A percentile compares a stretch with the other conserved stretches of the same genome.
Conservation (phyloP, 2,329 filamentous ascomycete genomes). For the Trichoderma sp. region DNA sequence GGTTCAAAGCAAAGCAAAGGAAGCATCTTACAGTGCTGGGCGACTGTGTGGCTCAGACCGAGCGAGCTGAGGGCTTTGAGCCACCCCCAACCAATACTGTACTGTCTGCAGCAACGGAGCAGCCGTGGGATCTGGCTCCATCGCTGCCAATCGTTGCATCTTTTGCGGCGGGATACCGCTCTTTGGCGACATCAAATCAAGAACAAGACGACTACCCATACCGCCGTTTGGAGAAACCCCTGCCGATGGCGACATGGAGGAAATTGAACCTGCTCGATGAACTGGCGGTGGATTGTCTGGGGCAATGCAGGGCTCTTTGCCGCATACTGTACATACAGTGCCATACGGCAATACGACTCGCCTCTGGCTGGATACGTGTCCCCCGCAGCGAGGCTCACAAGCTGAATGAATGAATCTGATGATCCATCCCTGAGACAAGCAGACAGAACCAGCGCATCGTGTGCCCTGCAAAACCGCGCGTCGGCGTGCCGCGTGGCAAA, state of each 20-base stretch:
- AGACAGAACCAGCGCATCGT: constrained; percentile 8
- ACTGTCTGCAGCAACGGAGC: not conserved
- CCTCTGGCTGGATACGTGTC: not conserved
- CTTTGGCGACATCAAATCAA: not conserved
- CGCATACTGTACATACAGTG: not conserved
- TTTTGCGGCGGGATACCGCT: not conserved
- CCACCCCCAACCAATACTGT: constrained; percentile 12
- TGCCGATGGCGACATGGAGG: constrained; percentile 10
- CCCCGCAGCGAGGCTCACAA: not conserved
- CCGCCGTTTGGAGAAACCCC: constrained; percentile 9
- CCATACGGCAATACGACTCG: too few relatives aligned
- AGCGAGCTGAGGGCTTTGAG: not conserved
- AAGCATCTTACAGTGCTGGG: not conserved
- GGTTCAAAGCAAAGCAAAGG: not conserved
- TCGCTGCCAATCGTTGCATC: not conserved
- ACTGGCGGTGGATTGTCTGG: constrained; percentile 13
- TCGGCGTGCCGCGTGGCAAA: constrained; percentile 1
- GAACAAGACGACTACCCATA: not conserved
- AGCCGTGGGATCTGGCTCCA: not conserved
- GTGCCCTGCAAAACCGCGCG: constrained; percentile 5
- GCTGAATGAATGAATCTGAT: too few relatives aligned
- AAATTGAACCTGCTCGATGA: not conserved
- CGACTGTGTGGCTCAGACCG: constrained; percentile 16
- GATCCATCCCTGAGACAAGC: not conserved
- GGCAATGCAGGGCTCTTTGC: constrained; percentile 2